Base-by-base conservation (phyloP, 495 filamentous ascomycete species). In the Xylaria cubensis region DNA sequence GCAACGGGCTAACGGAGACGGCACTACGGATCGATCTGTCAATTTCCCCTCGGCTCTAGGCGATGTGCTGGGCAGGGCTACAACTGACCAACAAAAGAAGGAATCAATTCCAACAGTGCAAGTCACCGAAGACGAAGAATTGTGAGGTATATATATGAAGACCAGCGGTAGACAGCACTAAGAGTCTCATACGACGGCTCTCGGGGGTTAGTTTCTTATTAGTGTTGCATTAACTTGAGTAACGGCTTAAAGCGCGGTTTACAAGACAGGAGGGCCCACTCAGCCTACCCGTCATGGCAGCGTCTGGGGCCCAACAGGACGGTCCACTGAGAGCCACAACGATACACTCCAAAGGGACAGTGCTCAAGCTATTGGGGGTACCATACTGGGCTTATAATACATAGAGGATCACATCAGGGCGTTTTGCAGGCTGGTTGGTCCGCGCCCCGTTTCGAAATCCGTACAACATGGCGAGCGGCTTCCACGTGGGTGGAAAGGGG, bases 1-100 rank as follows among this genome's bases (percentile, higher is more conserved):
- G 79, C 91, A 93, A 26, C 85, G 94, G 21, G 89, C 90, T 5
- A 93, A 91, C 78, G 83, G 95, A 39, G 88, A 90, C 39, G 88
- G 85, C 71, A 87, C 89, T n/a, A 77, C 86, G 51, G 81, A 85
- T 72, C 79, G 87, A 32, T 83, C 88, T 26, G 82, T 81, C 24
- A 79, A 72, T 29, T 84, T 86, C 68, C 79, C 83, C 26, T 73
- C 81, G 0, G 82, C 80, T 17, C 74, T 86, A 53, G 83, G 84
- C 53, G 82, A 85, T 74, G 77, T 86, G 64, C 77, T 85, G 63
- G 81, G 82, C 34, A 83, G 83, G 74, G 81, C 83, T 67, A 76
- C 80, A 71, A 80, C 80, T n/a, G 78, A 79, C 24, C 78, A 83
- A 59, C 74, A 80, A 58, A 80, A 80, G 64, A 77, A 77, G 39